phyloP scores from a whole-genome alignment of 1,284 basidiomycete genomes.

The Boletellus deceptivus region DNA sequence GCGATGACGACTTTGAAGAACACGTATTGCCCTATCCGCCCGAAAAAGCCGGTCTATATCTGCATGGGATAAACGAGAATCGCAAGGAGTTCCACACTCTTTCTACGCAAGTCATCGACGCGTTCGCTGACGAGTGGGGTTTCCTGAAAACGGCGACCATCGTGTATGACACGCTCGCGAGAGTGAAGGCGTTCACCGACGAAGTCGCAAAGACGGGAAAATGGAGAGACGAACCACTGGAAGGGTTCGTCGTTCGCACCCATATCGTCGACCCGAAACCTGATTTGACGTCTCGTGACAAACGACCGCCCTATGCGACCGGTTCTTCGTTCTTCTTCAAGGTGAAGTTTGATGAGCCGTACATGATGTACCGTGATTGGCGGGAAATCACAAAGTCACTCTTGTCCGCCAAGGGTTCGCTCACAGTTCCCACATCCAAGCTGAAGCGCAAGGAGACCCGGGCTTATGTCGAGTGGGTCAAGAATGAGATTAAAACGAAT shows the following conservation, averaged over 20 bases:
- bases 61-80: conserved; percentile 89
- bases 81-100: conserved; percentile 75
- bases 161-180: conserved; percentile 58
- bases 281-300: conserved; percentile 30
- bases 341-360: conserved; percentile 98
- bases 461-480: conserved; percentile 69
- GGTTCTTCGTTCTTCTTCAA: conserved; percentile 98
- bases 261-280: conserved; percentile 48
- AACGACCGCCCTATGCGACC: conserved; percentile 64
- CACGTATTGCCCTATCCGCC: conserved; percentile 87
- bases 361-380: conserved; percentile 99
- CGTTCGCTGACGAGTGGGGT: conserved; percentile 88
- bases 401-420: conserved; percentile 42
- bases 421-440: conserved; percentile 56
- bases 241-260: conserved; percentile 95
- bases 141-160: conserved; percentile 75
- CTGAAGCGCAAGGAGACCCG: conserved; percentile 66
- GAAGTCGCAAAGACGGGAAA: conserved; percentile 66
- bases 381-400: conserved; percentile 87
- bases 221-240: conserved; percentile 86
- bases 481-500: conserved; percentile 65
- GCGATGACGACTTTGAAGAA: conserved; percentile 97
- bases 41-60: conserved; percentile 86
- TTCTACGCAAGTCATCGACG: conserved; percentile 65
- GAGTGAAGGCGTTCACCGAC: conserved; percentile 75